Conservation (phyloP, 1,284 basidiomycete species). For the Melanopsichium pennsylvanicum region DNA sequence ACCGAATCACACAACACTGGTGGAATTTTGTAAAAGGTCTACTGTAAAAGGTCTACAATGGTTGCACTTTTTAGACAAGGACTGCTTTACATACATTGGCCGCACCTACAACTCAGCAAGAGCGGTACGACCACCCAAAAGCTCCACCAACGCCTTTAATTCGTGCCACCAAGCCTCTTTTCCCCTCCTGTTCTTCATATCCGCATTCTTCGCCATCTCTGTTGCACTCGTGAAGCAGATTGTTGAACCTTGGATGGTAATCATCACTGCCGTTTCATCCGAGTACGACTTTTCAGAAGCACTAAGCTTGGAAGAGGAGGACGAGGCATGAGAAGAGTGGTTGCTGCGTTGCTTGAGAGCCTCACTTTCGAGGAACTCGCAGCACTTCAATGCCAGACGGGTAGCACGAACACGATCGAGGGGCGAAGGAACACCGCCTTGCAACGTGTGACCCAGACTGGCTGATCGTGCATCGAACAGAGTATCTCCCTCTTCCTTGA, state of each 20-base stretch:
- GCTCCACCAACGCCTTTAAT: conserved; percentile 53
- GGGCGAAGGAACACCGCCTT: conserved; percentile 93
- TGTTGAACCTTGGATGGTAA: conserved; percentile 83
- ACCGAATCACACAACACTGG: neutral
- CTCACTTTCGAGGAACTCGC: conserved; percentile 89
- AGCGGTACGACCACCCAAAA: conserved; percentile 52
- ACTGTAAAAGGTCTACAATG: no score
- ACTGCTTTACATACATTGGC: conserved; percentile 6
- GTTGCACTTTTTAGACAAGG: neutral
- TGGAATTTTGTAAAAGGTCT: no score
- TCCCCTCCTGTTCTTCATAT: conserved; percentile 87
- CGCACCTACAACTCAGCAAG: conserved; percentile 41
- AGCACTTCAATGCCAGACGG: conserved; percentile 87
- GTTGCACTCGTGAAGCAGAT: conserved; percentile 83
- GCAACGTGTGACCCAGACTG: conserved; percentile 92
- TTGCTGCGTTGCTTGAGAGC: conserved; percentile 68
- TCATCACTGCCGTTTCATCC: conserved; percentile 81
- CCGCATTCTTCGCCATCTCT: conserved; percentile 84
- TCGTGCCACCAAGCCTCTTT: conserved; percentile 81
- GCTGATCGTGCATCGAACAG: conserved; percentile 95
- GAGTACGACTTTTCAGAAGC: conserved; percentile 62
- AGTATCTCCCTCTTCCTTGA: conserved; percentile 87
- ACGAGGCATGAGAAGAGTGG: conserved; percentile 32
- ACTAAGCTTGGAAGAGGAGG: conserved; percentile 48
- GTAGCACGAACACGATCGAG: conserved; percentile 90